These are phyloP conservation scores for Zymoseptoria tritici DNA, from an alignment of 2,329 filamentous ascomycete genomes.

Conservation along the genomic window DNA sequence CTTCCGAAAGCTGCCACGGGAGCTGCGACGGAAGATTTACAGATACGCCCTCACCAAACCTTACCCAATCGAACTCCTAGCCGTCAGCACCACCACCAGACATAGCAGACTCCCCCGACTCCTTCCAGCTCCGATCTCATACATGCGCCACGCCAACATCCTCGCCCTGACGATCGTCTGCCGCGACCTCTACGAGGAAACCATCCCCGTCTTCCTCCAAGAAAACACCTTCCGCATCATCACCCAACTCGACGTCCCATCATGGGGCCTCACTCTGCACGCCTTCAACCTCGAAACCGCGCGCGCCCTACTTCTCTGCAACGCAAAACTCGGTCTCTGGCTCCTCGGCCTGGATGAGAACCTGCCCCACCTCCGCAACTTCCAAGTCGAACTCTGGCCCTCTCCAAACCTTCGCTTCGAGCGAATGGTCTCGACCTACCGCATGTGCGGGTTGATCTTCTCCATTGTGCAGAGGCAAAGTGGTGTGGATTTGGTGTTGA, in stretches of 20 bases:
- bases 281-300: neutral
- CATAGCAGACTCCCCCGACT: neutral
- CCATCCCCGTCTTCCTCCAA: neutral
- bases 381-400: neutral
- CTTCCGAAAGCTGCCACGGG: neutral
- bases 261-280: neutral
- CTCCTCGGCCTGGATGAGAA: neutral
- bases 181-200: neutral
- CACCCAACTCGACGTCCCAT: neutral
- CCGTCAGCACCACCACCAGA: neutral
- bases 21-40: neutral
- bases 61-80: neutral
- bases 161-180: neutral
- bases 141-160: neutral
- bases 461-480: neutral
- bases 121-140: neutral
- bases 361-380: neutral
- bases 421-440: neutral
- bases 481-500: too few species aligned
- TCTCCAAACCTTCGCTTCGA: neutral
- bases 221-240: neutral
- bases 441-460: neutral
- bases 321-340: neutral
- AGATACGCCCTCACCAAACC: neutral
- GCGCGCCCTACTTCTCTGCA: neutral